phyloP scores from a whole-genome alignment of 1,284 basidiomycete genomes.

The Ceratobasidium sp. region DNA sequence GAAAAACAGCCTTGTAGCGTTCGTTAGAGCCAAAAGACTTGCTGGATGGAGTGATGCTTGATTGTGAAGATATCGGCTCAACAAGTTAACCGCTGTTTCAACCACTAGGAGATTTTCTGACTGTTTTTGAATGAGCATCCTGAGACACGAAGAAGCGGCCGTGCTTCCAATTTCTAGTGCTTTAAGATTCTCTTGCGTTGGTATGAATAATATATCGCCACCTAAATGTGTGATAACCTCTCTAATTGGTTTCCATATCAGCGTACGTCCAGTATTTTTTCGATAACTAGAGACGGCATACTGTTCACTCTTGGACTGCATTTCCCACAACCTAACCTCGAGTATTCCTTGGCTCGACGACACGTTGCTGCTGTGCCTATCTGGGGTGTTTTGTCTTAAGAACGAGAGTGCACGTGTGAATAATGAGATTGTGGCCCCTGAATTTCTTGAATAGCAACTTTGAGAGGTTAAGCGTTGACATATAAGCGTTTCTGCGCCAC shows the following conservation, averaged over 20 bases:
- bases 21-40: not conserved
- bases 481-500: not conserved
- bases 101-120: not conserved
- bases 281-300: not conserved
- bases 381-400: not conserved
- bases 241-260: not conserved
- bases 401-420: constrained; percentile 22
- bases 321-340: constrained; percentile 5
- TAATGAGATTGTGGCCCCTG: not conserved
- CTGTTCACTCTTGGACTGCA: constrained; percentile 14
- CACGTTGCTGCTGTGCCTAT: not conserved
- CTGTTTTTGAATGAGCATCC: not conserved
- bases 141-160: not conserved
- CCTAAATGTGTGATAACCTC: not conserved
- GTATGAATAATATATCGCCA: not conserved
- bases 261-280: no score
- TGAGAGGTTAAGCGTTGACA: not conserved
- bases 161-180: constrained; percentile 10
- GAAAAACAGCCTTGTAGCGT: not conserved
- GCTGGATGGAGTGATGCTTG: not conserved
- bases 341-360: not conserved
- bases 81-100: not conserved
- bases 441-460: not conserved
- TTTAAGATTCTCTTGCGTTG: not conserved
- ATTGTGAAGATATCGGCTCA: not conserved